Percentiles rank a stretch among this genome's conserved stretches.
phyloP scores from a whole-genome alignment of 164 flowering plant species.

The Stephania japonica region DNA sequence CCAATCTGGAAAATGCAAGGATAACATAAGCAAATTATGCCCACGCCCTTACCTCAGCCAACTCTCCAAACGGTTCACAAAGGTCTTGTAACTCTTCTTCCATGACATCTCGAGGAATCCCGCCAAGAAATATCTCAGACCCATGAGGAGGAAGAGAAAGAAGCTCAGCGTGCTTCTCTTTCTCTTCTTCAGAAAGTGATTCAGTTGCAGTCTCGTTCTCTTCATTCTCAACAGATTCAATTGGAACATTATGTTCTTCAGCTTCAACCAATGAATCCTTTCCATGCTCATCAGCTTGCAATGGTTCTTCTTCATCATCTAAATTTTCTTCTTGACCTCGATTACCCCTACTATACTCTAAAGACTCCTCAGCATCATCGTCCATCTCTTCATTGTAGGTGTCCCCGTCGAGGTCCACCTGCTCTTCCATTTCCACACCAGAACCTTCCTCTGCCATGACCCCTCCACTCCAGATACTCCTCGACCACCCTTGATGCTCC shows the following conservation, averaged over 20 bases:
- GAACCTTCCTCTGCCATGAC: constrained; percentile 49
- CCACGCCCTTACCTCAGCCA: constrained; percentile 53
- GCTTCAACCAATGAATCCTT: constrained; percentile 33
- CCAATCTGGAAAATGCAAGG: not conserved
- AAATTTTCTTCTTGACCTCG: constrained; percentile 34
- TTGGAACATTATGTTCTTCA: constrained; percentile 23
- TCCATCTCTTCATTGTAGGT: constrained; percentile 76
- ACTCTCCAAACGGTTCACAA: constrained; percentile 74
- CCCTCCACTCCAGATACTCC: constrained; percentile 15
- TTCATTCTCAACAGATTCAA: constrained; percentile 35
- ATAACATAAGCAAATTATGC: not conserved
- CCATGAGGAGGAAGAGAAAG: constrained; percentile 96
- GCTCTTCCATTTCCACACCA: constrained; percentile 61
- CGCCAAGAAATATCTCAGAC: constrained; percentile 91
- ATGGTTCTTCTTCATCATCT: constrained; percentile 38
- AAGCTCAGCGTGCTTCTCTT: constrained; percentile 65
- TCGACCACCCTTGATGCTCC: constrained; percentile 15
- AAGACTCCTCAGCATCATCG: constrained; percentile 67
- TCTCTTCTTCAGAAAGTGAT: constrained; percentile 35
- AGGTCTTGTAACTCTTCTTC: constrained; percentile 75
- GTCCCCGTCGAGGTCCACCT: constrained; percentile 85
- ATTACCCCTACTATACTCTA: constrained; percentile 55
- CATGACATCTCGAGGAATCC: constrained; percentile 63
- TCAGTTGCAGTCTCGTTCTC: constrained; percentile 31
- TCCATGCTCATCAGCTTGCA: constrained; percentile 24